phyloP scores from a whole-genome alignment of 2,329 filamentous ascomycete genomes.

The Aspergillus ruber region DNA sequence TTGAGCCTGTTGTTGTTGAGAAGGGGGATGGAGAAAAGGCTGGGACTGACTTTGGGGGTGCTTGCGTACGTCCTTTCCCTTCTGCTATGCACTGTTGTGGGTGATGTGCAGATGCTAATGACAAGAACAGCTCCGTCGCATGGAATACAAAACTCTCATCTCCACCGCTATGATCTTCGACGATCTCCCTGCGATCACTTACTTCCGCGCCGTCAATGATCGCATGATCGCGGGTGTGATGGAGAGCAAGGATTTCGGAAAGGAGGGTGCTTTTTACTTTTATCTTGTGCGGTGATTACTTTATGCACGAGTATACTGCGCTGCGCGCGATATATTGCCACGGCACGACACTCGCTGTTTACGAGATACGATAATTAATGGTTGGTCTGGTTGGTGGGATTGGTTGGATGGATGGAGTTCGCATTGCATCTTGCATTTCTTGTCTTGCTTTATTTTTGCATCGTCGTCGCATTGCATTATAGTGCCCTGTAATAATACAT shows the following conservation, averaged over 20 bases:
- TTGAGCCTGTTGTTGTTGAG: constrained; percentile 23
- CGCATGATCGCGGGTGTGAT: constrained; percentile 21
- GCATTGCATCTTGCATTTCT: too few species aligned
- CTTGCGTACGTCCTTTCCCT: neutral
- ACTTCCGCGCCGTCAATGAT: constrained; percentile 22
- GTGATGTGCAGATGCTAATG: neutral
- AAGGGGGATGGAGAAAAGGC: neutral
- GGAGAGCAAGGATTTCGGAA: constrained; percentile 6
- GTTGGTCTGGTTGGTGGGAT: too few species aligned
- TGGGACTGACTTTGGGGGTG: neutral
- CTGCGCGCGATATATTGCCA: too few species aligned
- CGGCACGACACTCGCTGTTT: too few species aligned
- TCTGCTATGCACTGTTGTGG: neutral
- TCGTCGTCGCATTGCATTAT: too few species aligned
- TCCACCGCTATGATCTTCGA: constrained; percentile 27
- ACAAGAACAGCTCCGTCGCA: neutral
- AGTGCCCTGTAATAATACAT: too few species aligned
- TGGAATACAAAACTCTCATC: constrained; percentile 10
- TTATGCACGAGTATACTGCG: constrained; percentile 12
- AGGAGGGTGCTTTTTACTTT: constrained; percentile 21
- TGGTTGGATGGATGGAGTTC: too few species aligned
- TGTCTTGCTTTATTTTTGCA: too few species aligned
- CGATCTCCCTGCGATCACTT: constrained; percentile 23
- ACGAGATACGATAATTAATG: too few species aligned
- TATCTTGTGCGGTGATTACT: constrained; percentile 9